Percentiles rank a stretch among this genome's conserved stretches.
phyloP scores from a whole-genome alignment of 257 asterid genomes.

The Thymus mandschuricus region DNA sequence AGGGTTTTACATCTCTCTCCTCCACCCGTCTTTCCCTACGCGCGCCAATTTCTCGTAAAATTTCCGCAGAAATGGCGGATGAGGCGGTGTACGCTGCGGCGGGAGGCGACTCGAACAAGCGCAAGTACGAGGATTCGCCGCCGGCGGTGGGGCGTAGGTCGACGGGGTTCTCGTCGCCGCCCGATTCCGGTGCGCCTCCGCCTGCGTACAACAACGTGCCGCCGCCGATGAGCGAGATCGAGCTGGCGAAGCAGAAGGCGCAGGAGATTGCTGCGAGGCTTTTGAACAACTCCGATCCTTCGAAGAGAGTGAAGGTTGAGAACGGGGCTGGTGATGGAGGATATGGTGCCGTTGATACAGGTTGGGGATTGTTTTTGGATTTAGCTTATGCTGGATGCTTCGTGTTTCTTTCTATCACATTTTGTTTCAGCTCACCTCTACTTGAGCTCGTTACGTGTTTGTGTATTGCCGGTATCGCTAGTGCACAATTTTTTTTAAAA shows the following conservation, averaged over 20 bases:
- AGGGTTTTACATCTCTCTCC: slow-evolving; percentile 34
- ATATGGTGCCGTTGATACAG: slow-evolving; percentile 48
- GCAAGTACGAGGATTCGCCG: slow-evolving; percentile 80
- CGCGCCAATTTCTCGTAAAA: background rate
- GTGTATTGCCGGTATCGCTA: background rate
- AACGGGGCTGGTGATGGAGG: slow-evolving; percentile 60
- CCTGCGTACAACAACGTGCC: slow-evolving; percentile 71
- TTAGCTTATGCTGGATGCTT: background rate
- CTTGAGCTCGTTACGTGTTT: background rate
- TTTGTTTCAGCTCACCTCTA: background rate
- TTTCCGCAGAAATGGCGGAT: slow-evolving; percentile 57
- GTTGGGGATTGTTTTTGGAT: slow-evolving; percentile 30
- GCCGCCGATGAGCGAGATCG: slow-evolving; percentile 78
- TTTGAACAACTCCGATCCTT: slow-evolving; percentile 63
- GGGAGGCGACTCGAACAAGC: slow-evolving; percentile 56
- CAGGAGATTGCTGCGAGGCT: slow-evolving; percentile 93
- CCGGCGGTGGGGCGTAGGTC: slow-evolving; percentile 62
- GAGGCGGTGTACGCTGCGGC: slow-evolving; percentile 55
- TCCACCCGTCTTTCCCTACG: background rate
- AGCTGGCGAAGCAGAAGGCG: slow-evolving; percentile 88
- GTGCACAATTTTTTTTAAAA: too few relatives aligned
- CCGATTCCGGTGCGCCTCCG: slow-evolving; percentile 53
- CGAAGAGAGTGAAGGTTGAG: slow-evolving; percentile 72
- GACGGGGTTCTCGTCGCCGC: slow-evolving; percentile 81
- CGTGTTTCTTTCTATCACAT: background rate